Evolutionary conservation across 805 yeast genomes (phyloP).

Genomic region (Cyberlindnera euphorbiae): DNA sequence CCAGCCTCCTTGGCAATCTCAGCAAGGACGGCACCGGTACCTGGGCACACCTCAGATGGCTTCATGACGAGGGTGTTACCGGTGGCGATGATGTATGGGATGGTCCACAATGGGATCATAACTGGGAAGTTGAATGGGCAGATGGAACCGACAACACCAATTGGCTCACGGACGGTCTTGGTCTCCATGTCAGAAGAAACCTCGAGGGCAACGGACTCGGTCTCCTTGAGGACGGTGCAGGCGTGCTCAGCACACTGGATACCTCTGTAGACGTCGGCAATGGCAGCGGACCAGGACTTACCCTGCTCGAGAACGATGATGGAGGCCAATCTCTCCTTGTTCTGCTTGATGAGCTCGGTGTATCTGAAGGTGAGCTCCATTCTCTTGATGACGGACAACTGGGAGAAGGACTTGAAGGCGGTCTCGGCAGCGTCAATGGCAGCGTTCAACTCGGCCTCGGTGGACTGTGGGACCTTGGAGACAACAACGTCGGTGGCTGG

Average conservation of each 20-base stretch:
- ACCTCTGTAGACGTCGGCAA: slow-evolving; percentile 73
- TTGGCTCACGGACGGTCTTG: slow-evolving; percentile 62
- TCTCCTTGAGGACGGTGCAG: slow-evolving; percentile 58
- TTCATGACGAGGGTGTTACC: slow-evolving; percentile 73
- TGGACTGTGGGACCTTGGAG: slow-evolving; percentile 67
- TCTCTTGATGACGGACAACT: slow-evolving; percentile 41
- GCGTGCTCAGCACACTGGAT: slow-evolving; percentile 80
- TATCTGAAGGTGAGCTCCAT: slow-evolving; percentile 67
- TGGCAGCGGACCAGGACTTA: slow-evolving; percentile 69
- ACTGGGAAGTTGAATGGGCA: slow-evolving; percentile 84
- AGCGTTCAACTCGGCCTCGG: slow-evolving; percentile 56
- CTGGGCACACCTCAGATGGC: slow-evolving; percentile 76
- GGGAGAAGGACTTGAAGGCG: slow-evolving; percentile 58
- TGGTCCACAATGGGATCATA: slow-evolving; percentile 63
- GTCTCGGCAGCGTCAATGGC: slow-evolving; percentile 61
- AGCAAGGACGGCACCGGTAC: slow-evolving; percentile 70
- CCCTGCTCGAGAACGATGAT: slow-evolving; percentile 69
- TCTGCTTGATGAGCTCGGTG: slow-evolving; percentile 56
- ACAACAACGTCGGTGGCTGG: slow-evolving; percentile 71
- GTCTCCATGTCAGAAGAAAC: slow-evolving; percentile 74
- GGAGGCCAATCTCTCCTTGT: slow-evolving; percentile 65
- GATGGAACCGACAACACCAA: slow-evolving; percentile 74
- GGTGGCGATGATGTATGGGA: slow-evolving; percentile 56
- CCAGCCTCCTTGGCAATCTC: slow-evolving; percentile 72
- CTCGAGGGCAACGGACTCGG: slow-evolving; percentile 58